Conservation (phyloP, 1,284 basidiomycete species). For the Papiliotrema laurentii region DNA sequence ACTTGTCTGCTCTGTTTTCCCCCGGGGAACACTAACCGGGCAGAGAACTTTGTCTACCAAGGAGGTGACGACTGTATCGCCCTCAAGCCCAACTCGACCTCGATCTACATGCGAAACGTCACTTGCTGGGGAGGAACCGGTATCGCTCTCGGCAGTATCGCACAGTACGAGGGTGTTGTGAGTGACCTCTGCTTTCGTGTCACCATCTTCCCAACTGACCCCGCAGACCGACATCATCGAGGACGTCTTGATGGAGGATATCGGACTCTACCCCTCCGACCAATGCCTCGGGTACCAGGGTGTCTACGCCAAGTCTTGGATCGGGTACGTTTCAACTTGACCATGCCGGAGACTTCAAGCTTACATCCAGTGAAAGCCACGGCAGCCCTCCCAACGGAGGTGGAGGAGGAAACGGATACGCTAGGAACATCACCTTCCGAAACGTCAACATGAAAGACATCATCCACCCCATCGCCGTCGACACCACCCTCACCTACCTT, state of each 20-base stretch:
- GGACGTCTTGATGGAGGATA: conserved; percentile 56
- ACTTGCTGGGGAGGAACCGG: conserved; percentile 60
- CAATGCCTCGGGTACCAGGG: conserved; percentile 26
- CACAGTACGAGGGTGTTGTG: conserved; percentile 58
- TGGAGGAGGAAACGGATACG: conserved; percentile 57
- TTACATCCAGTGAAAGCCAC: conserved; percentile 49
- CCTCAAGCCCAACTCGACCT: conserved; percentile 61
- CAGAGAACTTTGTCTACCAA: conserved; percentile 27
- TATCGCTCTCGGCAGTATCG: conserved; percentile 60
- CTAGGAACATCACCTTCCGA: conserved; percentile 53
- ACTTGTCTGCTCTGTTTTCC: conserved; percentile 53
- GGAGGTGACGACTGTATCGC: conserved; percentile 61
- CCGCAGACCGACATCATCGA: conserved; percentile 55
- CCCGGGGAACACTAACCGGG: conserved; percentile 48
- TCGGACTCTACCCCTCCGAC: conserved; percentile 30
- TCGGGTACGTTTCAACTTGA: conserved; percentile 38
- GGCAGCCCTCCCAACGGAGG: conserved; percentile 61
- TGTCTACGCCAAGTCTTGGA: conserved; percentile 64
- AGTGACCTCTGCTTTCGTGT: no score
- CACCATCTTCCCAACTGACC: background rate
- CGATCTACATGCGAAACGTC: conserved; percentile 54
- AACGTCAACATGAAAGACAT: conserved; percentile 46
- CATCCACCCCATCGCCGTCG: conserved; percentile 17
- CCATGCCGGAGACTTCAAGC: background rate
- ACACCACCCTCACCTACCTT: conserved; percentile 13